Conservation (phyloP, 345 rosid genomes). For the Orychophragmus violaceus region DNA sequence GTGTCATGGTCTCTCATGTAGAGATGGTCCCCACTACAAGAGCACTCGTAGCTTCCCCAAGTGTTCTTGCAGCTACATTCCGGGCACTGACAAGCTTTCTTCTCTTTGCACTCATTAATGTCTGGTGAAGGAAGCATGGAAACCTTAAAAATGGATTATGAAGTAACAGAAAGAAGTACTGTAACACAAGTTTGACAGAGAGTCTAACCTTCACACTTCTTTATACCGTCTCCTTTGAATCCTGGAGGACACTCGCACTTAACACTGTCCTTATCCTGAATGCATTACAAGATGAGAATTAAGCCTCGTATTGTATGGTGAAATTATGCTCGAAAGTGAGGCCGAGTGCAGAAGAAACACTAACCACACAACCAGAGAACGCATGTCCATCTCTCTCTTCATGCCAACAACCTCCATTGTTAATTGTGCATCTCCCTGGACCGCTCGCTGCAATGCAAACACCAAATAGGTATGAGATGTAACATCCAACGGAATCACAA, state of each 20-base stretch:
- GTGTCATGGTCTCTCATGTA: constrained; percentile 92
- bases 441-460: constrained; percentile 46
- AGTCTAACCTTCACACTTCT: constrained; percentile 68
- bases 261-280: constrained; percentile 61
- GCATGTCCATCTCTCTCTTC: constrained; percentile 48
- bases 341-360: constrained; percentile 15
- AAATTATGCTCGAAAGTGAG: not conserved
- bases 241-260: constrained; percentile 91
- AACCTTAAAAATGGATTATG: not conserved
- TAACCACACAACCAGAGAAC: constrained; percentile 68
- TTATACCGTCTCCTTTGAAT: constrained; percentile 82
- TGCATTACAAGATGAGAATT: constrained; percentile 18
- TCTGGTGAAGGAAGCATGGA: constrained; percentile 37
- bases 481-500: not conserved
- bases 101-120: constrained; percentile 88
- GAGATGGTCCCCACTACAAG: constrained; percentile 79
- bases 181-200: not conserved
- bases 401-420: constrained; percentile 78
- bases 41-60: constrained; percentile 94
- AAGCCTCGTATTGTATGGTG: not conserved
- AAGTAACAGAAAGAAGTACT: not conserved
- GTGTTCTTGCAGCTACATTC: constrained; percentile 92
- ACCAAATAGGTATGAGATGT: not conserved
- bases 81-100: constrained; percentile 90
- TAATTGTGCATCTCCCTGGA: constrained; percentile 58